Base-by-base conservation (phyloP, 192 early-diverging fungal species). In the Haplosporangium gracile region DNA sequence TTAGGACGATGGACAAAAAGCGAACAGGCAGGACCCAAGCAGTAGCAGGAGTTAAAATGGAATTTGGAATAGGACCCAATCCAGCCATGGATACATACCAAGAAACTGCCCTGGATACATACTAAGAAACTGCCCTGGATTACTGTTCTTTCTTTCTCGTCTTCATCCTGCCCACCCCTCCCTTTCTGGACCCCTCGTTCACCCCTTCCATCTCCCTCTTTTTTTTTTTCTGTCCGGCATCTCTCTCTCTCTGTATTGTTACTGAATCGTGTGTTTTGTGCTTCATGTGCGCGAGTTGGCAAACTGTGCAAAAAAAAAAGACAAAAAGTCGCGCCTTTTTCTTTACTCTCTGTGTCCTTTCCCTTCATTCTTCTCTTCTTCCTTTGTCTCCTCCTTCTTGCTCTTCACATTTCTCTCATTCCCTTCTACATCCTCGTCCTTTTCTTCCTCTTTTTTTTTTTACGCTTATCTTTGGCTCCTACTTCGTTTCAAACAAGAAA, bases 241-340 rank as follows among this genome's bases (percentile, higher is more conserved):
- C 36, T 51, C 43, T n/a, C n/a, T 75, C 36, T 51, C 49, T 20
- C 26, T 60, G 40, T 16, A 11, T 22, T 24, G 45, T 77, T 81
- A 79, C 74, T 81, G 29, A 78, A 75, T 2, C 4, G 55, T 57
- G 2, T 85, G 79, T 26, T 80, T 77, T 43, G 49, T 20, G 49
- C 20, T 22, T 16, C 47, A 16, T 49, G 47, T 49, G 47, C 10
- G 13, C 10, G 15, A 51, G 49, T 51, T 51, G 49, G 49, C 18
- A 51, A 5, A 1, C 3, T 18, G 49, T 51, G 49, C 49, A 22
- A 22, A 22, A 51, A 43, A 43, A 43, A 51, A 51, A 51, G 18
- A 20, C 4, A 51, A 15, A 51, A 51, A 22, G 49, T 51, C 49
- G 18, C 49, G 49, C 49, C 49, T 51, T 51, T 16, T 51, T 51